A percentile compares a stretch with the other conserved stretches of the same genome.
Conservation (phyloP, 2,329 filamentous ascomycete species). For the Penicillium janthinellum region DNA sequence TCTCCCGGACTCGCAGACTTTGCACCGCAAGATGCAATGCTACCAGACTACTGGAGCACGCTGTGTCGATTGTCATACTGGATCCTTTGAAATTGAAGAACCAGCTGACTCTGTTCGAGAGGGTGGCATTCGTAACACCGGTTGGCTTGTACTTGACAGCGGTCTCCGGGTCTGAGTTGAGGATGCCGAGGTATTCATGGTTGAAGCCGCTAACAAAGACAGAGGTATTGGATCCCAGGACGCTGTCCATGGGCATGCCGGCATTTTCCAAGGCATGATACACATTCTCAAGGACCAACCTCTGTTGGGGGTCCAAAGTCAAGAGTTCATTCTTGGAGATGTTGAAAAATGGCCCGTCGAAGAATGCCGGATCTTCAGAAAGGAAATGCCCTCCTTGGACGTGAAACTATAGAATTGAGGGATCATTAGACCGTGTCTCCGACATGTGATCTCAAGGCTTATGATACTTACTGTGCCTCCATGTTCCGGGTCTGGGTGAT, state of each 20-base stretch:
- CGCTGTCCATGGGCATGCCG: constrained; percentile 28
- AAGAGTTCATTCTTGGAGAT: constrained; percentile 32
- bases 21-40: constrained; percentile 43
- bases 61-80: constrained; percentile 44
- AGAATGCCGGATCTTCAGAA: constrained; percentile 26
- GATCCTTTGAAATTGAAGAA: constrained; percentile 31
- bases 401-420: constrained; percentile 18
- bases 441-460: neutral
- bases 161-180: constrained; percentile 28
- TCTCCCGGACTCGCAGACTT: constrained; percentile 25
- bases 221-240: constrained; percentile 29
- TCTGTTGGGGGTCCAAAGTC: constrained; percentile 38
- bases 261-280: constrained; percentile 39
- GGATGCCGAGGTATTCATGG: constrained; percentile 27
- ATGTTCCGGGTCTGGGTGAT: constrained; percentile 42
- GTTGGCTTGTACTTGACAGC: constrained; percentile 27
- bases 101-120: constrained; percentile 29
- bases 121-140: constrained; percentile 22
- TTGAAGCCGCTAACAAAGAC: constrained; percentile 32
- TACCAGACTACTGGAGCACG: constrained; percentile 44
- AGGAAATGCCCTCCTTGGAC: constrained; percentile 33
- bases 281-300: constrained; percentile 37
- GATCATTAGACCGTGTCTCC: neutral
- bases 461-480: constrained; percentile 32
- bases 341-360: constrained; percentile 39